Conservation (phyloP, 306 rosid species). For the Fagus sylvatica region DNA sequence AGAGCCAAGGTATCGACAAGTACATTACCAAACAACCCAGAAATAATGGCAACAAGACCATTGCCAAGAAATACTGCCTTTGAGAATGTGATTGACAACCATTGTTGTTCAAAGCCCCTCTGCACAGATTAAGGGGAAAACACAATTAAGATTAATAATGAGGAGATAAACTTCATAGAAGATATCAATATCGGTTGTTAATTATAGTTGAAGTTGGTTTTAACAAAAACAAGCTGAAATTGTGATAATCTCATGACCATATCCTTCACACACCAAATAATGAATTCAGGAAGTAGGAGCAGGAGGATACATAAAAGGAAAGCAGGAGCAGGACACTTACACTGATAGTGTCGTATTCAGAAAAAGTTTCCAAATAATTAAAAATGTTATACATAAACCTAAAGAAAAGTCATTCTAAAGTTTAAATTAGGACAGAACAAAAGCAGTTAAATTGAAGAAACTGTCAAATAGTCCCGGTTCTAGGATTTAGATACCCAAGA, state of each 20-base stretch:
- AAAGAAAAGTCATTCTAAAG: background rate
- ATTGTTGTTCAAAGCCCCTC: conserved; percentile 96
- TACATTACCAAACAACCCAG: conserved; percentile 91
- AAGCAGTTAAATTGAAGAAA: conserved; percentile 11
- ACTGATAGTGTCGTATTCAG: background rate
- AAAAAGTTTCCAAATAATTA: background rate
- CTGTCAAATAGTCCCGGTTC: conserved; percentile 8
- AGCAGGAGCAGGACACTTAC: background rate
- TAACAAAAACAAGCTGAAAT: background rate
- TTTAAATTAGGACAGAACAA: background rate
- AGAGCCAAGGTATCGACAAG: conserved; percentile 78
- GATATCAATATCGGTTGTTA: conserved; percentile 11
- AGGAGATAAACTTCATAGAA: conserved; percentile 10
- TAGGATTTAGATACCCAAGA: background rate
- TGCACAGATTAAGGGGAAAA: conserved; percentile 33
- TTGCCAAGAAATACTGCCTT: conserved; percentile 96
- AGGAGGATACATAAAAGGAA: background rate
- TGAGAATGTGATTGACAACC: conserved; percentile 88
- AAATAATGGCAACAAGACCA: conserved; percentile 79
- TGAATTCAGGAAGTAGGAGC: background rate
- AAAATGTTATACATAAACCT: background rate
- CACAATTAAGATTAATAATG: conserved; percentile 27
- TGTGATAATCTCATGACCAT: background rate
- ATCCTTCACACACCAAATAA: background rate
- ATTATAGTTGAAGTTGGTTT: background rate